phyloP scores from a whole-genome alignment of 139 green algal genomes.

The Asterochloris erici region DNA sequence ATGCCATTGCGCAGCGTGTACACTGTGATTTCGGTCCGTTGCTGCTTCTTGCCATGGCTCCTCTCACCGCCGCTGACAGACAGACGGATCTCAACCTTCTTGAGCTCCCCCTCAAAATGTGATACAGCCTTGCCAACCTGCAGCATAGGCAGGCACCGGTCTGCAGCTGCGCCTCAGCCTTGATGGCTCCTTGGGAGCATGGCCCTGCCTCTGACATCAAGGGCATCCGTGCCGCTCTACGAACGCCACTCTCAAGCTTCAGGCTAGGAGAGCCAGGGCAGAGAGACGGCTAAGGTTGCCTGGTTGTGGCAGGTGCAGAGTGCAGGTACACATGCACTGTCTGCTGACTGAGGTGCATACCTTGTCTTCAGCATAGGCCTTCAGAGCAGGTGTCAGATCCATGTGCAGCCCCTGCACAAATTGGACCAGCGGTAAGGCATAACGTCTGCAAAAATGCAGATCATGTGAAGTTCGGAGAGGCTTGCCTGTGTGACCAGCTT shows the following conservation, averaged over 20 bases:
- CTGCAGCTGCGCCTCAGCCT: not conserved
- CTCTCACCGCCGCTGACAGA: slow-evolving; percentile 62
- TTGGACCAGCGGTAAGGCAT: not conserved
- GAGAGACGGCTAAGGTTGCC: not conserved
- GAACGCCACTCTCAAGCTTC: not conserved
- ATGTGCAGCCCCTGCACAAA: slow-evolving; percentile 9
- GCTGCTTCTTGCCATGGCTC: slow-evolving; percentile 56
- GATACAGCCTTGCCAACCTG: slow-evolving; percentile 46
- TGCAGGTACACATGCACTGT: too few species aligned
- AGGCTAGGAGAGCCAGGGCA: not conserved
- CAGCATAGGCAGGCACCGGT: not conserved
- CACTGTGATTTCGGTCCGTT: slow-evolving; percentile 73
- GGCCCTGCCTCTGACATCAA: not conserved
- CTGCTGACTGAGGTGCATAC: not conserved
- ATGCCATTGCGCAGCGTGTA: slow-evolving; percentile 65
- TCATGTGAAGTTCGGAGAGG: too few species aligned
- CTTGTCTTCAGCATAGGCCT: slow-evolving; percentile 15
- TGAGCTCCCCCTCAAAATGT: slow-evolving; percentile 52
- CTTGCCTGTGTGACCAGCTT: too few species aligned
- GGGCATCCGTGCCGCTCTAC: not conserved
- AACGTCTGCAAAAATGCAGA: too few species aligned
- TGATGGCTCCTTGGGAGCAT: not conserved
- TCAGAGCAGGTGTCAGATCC: not conserved
- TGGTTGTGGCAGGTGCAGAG: not conserved
- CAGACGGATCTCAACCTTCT: slow-evolving; percentile 62